phyloP scores from a whole-genome alignment of 1,139 yeast species.

The Candida sojae region DNA sequence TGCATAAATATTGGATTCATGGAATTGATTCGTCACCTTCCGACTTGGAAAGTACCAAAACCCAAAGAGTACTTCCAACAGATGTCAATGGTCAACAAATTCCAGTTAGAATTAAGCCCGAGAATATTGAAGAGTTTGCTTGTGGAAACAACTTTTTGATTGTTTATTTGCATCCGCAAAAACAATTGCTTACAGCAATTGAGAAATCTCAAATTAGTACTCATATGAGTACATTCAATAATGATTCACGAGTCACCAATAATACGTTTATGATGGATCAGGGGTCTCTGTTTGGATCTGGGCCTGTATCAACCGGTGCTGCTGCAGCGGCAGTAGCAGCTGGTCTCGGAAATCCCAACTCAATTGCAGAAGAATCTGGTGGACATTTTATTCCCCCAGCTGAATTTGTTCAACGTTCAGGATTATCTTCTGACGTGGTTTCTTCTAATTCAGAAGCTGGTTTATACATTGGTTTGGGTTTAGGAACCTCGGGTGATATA shows the following conservation, averaged over 20 bases:
- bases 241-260: slow-evolving; percentile 12
- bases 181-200: slow-evolving; percentile 23
- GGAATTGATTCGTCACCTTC: slow-evolving; percentile 25
- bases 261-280: slow-evolving; percentile 8
- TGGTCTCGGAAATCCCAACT: not conserved
- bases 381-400: slow-evolving; percentile 12
- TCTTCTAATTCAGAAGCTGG: slow-evolving; percentile 15
- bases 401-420: slow-evolving; percentile 9
- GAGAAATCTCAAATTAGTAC: slow-evolving; percentile 13
- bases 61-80: slow-evolving; percentile 4
- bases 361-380: slow-evolving; percentile 1
- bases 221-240: slow-evolving; percentile 15
- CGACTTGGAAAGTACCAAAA: slow-evolving; percentile 17
- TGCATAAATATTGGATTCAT: slow-evolving; percentile 31
- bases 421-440: slow-evolving; percentile 13
- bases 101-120: slow-evolving; percentile 16
- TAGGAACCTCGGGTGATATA: slow-evolving; percentile 46
- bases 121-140: slow-evolving; percentile 32
- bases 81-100: slow-evolving; percentile 6
- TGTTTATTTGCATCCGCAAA: slow-evolving; percentile 37
- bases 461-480: slow-evolving; percentile 26
- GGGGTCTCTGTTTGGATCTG: not conserved
- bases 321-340: slow-evolving; percentile 1
- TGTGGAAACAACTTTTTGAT: slow-evolving; percentile 31
- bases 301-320: slow-evolving; percentile 2